Evolutionary conservation across 2,329 filamentous ascomycete genomes (phyloP).

Genomic region (Hypoxylon sp.): DNA sequence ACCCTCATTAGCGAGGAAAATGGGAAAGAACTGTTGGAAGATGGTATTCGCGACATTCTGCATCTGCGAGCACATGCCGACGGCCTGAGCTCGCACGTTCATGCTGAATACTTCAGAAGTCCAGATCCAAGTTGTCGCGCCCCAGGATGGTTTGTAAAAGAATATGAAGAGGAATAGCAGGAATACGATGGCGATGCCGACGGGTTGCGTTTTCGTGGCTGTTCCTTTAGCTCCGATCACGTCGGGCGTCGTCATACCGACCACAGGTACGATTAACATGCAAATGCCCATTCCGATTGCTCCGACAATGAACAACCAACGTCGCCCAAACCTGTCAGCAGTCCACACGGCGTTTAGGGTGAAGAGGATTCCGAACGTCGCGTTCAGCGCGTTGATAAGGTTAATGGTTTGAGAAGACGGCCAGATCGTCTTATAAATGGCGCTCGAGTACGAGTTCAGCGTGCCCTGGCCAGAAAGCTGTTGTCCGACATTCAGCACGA

Average conservation of each 20-base stretch:
- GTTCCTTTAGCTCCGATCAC: conserved; percentile 59
- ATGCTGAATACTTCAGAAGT: conserved; percentile 78
- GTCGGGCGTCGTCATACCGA: conserved; percentile 67
- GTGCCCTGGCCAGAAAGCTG: conserved; percentile 81
- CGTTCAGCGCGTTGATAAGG: conserved; percentile 81
- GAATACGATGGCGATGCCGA: conserved; percentile 78
- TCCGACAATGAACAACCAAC: conserved; percentile 78
- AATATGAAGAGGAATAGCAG: conserved; percentile 76
- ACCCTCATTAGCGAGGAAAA: conserved; percentile 71
- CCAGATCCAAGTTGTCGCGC: conserved; percentile 79
- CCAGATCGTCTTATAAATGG: conserved; percentile 81
- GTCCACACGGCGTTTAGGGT: conserved; percentile 82
- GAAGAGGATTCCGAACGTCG: conserved; percentile 80
- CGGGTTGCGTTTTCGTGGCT: conserved; percentile 67
- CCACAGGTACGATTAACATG: conserved; percentile 74
- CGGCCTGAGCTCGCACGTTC: conserved; percentile 79
- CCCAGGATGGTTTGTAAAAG: conserved; percentile 79
- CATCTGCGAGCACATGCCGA: conserved; percentile 74
- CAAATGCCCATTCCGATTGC: conserved; percentile 77
- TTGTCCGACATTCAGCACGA: conserved; percentile 78
- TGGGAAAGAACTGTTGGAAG: conserved; percentile 79
- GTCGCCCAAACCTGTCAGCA: conserved; percentile 78
- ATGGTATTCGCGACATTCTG: conserved; percentile 77
- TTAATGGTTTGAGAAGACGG: conserved; percentile 71
- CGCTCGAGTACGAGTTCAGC: conserved; percentile 80